A percentile compares a stretch with the other conserved stretches of the same genome.
phyloP scores from a whole-genome alignment of 495 filamentous ascomycete species.

The Podospora comata region DNA sequence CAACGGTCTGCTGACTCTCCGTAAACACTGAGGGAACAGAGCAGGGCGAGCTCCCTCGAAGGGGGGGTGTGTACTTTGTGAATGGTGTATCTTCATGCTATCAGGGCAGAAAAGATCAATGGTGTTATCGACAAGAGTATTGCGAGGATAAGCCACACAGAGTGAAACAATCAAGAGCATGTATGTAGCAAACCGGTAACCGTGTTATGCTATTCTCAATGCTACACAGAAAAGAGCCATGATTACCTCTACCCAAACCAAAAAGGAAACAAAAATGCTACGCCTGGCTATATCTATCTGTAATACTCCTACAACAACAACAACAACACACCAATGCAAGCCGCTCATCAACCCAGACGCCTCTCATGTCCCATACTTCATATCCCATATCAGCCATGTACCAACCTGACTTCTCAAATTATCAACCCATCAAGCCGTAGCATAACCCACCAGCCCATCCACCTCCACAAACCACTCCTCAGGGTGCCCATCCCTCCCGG shows the following conservation, averaged over 20 bases:
- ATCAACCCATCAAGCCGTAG: not conserved
- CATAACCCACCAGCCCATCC: not conserved
- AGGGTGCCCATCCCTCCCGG: conserved; percentile 18
- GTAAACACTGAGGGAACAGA: no score
- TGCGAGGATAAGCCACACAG: no score
- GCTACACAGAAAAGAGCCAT: not conserved
- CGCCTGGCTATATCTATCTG: not conserved
- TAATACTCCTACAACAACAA: not conserved
- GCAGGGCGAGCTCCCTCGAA: no score
- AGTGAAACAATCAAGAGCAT: no score
- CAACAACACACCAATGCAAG: not conserved
- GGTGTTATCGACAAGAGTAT: no score
- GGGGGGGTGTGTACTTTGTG: no score
- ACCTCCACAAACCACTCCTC: conserved; percentile 17
- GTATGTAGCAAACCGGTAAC: not conserved
- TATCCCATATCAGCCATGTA: not conserved
- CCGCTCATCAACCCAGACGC: not conserved
- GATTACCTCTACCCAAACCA: not conserved
- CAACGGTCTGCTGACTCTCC: no score
- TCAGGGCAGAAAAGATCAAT: no score
- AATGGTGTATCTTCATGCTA: no score
- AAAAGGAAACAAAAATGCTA: not conserved
- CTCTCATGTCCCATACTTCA: not conserved
- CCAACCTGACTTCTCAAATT: not conserved
- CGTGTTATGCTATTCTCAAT: not conserved